Conservation (phyloP, 331 rosid genomes). For the Saraca asoca region DNA sequence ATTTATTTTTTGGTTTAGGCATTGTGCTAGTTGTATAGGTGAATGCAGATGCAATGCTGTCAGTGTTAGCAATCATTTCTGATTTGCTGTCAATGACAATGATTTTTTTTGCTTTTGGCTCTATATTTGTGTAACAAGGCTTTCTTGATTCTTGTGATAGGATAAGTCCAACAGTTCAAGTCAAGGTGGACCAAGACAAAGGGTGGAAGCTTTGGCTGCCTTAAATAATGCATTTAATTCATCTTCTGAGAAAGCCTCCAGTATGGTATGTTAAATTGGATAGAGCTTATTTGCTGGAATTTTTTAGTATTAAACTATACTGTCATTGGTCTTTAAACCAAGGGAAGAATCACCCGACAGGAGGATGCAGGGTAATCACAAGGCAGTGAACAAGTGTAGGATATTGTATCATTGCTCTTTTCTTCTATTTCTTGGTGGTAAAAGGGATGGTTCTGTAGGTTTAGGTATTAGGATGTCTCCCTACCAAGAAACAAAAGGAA, state of each 20-base stretch:
- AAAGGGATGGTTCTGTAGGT: conserved; percentile 12
- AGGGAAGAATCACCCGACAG: conserved; percentile 18
- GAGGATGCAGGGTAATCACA: conserved; percentile 15
- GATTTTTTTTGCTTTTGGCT: background rate
- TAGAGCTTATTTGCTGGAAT: conserved; percentile 7
- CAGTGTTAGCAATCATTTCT: background rate
- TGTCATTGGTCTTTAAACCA: conserved; percentile 25
- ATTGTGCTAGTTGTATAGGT: background rate
- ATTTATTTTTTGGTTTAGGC: background rate
- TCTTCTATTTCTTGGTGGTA: conserved; percentile 13
- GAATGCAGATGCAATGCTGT: conserved; percentile 13
- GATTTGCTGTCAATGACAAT: conserved; percentile 6
- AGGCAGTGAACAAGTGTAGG: conserved; percentile 13
- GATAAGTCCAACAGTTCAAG: conserved; percentile 76
- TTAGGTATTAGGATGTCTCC: conserved; percentile 4
- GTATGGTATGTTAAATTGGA: conserved; percentile 50
- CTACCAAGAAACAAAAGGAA: background rate
- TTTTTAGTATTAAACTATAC: background rate
- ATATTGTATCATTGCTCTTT: background rate
- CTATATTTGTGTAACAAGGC: conserved; percentile 19
- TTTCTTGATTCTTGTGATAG: conserved; percentile 50
- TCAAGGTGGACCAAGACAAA: conserved; percentile 91
- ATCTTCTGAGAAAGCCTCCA: conserved; percentile 62
- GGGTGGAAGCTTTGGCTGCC: conserved; percentile 94
- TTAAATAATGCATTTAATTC: conserved; percentile 82